Percentiles rank a stretch among this genome's conserved stretches.
Evolutionary conservation across 176 grass and related monocot species (phyloP).

Genomic region (Juncus effusus): DNA sequence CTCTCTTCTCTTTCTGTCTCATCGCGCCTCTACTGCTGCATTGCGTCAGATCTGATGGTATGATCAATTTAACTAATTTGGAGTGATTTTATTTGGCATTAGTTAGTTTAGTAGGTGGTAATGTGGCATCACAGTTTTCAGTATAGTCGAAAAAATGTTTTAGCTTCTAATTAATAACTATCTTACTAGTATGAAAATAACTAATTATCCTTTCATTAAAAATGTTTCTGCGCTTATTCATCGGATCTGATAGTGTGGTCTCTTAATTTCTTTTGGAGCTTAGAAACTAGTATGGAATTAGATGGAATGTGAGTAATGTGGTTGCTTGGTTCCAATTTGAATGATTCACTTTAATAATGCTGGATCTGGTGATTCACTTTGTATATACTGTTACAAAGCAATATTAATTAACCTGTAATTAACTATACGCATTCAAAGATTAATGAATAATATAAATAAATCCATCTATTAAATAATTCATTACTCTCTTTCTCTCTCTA

Average conservation of each 20-base stretch:
- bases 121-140: too few species aligned
- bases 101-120: background rate
- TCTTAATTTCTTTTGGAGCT: background rate
- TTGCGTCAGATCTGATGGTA: conserved; percentile 76
- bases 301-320: background rate
- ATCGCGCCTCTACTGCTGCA: conserved; percentile 42
- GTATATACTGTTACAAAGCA: too few species aligned
- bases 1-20: conserved; percentile 37
- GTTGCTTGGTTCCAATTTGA: conserved; percentile 1
- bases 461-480: too few species aligned
- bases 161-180: too few species aligned
- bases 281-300: background rate
- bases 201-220: too few species aligned
- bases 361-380: too few species aligned
- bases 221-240: background rate
- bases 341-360: background rate
- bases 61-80: conserved; percentile 7
- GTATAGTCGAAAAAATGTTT: too few species aligned
- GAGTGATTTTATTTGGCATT: background rate
- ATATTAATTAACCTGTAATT: too few species aligned
- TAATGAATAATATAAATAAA: too few species aligned
- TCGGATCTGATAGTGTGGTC: conserved; percentile 25
- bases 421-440: too few species aligned
- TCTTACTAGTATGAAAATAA: too few species aligned
- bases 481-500: background rate